Evolutionary conservation across 768 basidiomycete species (phyloP).

Genomic region (Mycena galopus): DNA sequence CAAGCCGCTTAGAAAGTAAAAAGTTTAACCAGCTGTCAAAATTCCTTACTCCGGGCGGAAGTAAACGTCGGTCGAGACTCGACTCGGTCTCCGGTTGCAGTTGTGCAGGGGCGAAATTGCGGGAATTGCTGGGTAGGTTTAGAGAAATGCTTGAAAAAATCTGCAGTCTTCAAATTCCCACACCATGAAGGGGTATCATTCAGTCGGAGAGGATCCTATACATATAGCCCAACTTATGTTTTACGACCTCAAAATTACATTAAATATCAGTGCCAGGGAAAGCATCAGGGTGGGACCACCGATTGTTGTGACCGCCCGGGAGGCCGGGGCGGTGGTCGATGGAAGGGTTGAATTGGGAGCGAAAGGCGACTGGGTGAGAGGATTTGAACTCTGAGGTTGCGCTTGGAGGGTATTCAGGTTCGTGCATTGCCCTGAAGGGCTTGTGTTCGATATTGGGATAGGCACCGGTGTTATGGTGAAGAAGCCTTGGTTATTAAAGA

Average conservation of each 20-base stretch:
- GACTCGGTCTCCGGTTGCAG: too few species aligned
- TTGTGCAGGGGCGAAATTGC: too few species aligned
- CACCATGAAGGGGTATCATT: too few species aligned
- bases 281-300: background rate
- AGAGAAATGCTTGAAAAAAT: too few species aligned
- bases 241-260: background rate
- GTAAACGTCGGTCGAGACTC: too few species aligned
- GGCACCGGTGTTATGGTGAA: constrained; percentile 59
- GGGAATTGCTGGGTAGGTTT: too few species aligned
- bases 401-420: constrained; percentile 39
- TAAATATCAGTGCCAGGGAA: background rate
- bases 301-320: background rate
- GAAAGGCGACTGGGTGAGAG: constrained; percentile 50
- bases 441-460: constrained; percentile 49
- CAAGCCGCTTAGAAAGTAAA: too few species aligned
- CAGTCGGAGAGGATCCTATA: too few species aligned
- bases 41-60: too few species aligned
- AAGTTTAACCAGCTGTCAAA: too few species aligned
- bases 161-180: too few species aligned
- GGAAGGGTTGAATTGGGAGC: constrained; percentile 30
- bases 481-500: constrained; percentile 46
- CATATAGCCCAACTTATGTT: too few species aligned
- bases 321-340: background rate
- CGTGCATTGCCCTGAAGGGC: constrained; percentile 34
- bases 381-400: constrained; percentile 52